Percentiles rank a stretch among this genome's conserved stretches.
phyloP scores from a whole-genome alignment of 2,329 filamentous ascomycete species.

The Penicillium palitans region DNA sequence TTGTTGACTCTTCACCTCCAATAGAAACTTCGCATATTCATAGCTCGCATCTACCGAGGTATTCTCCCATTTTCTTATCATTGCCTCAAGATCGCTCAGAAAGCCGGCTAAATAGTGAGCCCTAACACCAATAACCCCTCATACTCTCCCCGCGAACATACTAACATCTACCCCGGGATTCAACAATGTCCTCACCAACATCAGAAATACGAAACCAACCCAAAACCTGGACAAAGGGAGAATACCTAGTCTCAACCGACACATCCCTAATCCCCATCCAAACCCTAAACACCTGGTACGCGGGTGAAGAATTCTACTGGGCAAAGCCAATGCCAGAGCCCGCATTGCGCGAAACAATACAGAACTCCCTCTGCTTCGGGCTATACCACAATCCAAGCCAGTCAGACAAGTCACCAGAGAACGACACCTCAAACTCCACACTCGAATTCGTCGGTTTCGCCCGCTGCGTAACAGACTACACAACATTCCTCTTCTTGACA shows the following conservation, averaged over 20 bases:
- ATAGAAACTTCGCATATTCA: too few species aligned
- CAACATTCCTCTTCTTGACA: constrained; percentile 16
- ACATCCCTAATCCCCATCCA: background rate
- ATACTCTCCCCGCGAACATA: background rate
- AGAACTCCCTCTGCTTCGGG: constrained; percentile 8
- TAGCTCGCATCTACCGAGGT: background rate
- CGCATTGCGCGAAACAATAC: background rate
- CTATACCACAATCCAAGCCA: background rate
- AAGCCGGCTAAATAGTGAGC: background rate
- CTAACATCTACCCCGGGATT: background rate
- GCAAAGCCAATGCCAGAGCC: constrained; percentile 7
- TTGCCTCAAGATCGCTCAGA: background rate
- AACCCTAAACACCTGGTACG: constrained; percentile 9
- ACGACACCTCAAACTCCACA: background rate
- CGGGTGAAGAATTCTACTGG: constrained; percentile 11
- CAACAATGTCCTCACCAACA: background rate
- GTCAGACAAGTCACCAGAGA: background rate
- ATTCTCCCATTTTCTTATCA: background rate
- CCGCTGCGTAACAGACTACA: constrained; percentile 12
- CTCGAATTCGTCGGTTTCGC: constrained; percentile 14
- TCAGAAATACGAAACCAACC: background rate
- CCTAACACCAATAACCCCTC: background rate
- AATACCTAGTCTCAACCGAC: constrained; percentile 7
- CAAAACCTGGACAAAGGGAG: constrained; percentile 7
- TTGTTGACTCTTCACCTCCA: background rate